Percentiles rank a stretch among this genome's conserved stretches.
Evolutionary conservation across 768 basidiomycete species (phyloP).

Genomic region (Rubroboletus pulcherrimus): DNA sequence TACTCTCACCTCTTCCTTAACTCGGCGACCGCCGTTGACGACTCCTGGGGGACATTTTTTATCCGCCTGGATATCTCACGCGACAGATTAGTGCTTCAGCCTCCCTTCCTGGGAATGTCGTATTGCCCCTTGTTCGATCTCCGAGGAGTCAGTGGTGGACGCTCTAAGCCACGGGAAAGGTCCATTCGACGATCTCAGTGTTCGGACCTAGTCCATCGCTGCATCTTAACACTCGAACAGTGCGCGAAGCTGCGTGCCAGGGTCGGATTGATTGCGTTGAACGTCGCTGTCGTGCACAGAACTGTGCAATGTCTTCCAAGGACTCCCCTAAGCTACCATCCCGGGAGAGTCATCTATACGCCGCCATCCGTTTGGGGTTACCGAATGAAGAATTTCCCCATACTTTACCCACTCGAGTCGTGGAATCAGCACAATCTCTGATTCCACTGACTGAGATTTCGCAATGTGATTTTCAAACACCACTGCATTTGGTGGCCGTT

Average conservation of each 20-base stretch:
- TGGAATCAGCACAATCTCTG: conserved; percentile 21
- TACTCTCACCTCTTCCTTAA: conserved; percentile 10
- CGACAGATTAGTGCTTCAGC: conserved; percentile 15
- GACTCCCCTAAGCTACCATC: neutral
- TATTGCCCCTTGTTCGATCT: conserved; percentile 16
- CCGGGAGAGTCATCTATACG: neutral
- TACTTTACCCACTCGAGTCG: conserved; percentile 9
- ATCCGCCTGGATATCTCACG: conserved; percentile 22
- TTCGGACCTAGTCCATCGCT: conserved; percentile 3
- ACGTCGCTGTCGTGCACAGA: conserved; percentile 4
- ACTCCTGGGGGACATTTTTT: conserved; percentile 13
- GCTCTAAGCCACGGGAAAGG: conserved; percentile 6
- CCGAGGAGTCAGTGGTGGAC: conserved; percentile 24
- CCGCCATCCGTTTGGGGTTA: neutral
- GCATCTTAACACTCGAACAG: conserved; percentile 3
- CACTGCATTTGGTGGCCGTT: conserved; percentile 14
- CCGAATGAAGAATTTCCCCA: conserved; percentile 5
- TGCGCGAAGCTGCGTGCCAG: conserved; percentile 5
- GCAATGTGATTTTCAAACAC: conserved; percentile 22
- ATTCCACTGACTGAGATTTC: conserved; percentile 19
- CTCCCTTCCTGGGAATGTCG: conserved; percentile 11
- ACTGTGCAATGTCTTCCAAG: neutral
- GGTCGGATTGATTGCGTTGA: conserved; percentile 18
- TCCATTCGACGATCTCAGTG: conserved; percentile 10
- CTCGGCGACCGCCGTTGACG: conserved; percentile 16